phyloP scores from a whole-genome alignment of 257 asterid species.

The Capsicum pubescens region DNA sequence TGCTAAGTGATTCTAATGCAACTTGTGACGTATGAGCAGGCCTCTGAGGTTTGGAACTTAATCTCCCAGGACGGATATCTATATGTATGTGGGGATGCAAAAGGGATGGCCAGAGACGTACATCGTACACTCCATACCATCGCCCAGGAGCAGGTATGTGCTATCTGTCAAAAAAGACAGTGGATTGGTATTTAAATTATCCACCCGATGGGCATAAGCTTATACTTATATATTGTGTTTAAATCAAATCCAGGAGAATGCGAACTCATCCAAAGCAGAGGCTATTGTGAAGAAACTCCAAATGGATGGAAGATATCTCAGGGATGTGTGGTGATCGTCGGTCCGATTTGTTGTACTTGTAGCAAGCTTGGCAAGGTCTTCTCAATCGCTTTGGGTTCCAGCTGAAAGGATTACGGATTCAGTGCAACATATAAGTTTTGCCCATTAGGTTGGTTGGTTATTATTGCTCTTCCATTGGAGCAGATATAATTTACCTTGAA shows the following conservation, averaged over 20 bases:
- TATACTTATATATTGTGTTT: not conserved
- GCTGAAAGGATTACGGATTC: conserved; percentile 21
- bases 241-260: conserved; percentile 51
- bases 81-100: conserved; percentile 87
- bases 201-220: too few species aligned
- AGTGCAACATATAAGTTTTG: conserved; percentile 34
- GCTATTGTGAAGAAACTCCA: conserved; percentile 73
- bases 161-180: not conserved
- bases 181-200: not conserved
- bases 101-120: conserved; percentile 83
- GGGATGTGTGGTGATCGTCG: conserved; percentile 71
- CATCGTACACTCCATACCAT: conserved; percentile 75
- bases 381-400: conserved; percentile 28
- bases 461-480: conserved; percentile 28
- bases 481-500: not conserved
- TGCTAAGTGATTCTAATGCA: conserved; percentile 23
- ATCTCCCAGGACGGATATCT: conserved; percentile 67
- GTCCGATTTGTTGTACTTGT: conserved; percentile 24
- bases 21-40: conserved; percentile 44
- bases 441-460: conserved; percentile 15
- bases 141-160: conserved; percentile 65
- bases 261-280: conserved; percentile 66
- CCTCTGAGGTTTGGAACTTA: conserved; percentile 64
- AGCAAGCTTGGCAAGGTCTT: conserved; percentile 20
- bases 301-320: conserved; percentile 72